phyloP scores from a whole-genome alignment of 352 stramenopile genomes.

The Phytopythium sindhum region DNA sequence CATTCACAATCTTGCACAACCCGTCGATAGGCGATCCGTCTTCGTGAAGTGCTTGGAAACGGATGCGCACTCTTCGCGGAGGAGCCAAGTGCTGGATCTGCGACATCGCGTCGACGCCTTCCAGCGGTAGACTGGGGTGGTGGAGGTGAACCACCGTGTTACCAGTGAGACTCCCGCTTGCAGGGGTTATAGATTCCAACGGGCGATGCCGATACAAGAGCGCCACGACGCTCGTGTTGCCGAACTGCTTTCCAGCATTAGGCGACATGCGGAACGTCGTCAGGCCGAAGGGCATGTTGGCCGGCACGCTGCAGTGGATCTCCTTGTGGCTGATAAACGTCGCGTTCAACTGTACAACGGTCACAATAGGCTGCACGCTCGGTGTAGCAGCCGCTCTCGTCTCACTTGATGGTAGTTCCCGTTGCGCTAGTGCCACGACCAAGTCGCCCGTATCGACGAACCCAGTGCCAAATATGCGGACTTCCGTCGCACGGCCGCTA shows the following conservation, averaged over 20 bases:
- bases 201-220: conserved; percentile 50
- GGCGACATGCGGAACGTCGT: conserved; percentile 53
- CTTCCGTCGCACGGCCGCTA: conserved; percentile 47
- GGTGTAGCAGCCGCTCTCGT: conserved; percentile 1
- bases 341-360: conserved; percentile 45
- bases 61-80: conserved; percentile 38
- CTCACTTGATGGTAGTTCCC: conserved; percentile 18
- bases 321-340: conserved; percentile 45
- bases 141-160: conserved; percentile 27
- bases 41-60: conserved; percentile 42
- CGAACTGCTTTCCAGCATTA: conserved; percentile 64
- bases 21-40: conserved; percentile 15
- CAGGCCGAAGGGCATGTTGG: conserved; percentile 67
- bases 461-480: conserved; percentile 46
- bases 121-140: conserved; percentile 28
- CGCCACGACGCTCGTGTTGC: conserved; percentile 27
- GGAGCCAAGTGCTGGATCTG: conserved; percentile 48
- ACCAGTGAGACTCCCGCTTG: conserved; percentile 39
- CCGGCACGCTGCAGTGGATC: conserved; percentile 51
- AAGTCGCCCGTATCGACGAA: conserved; percentile 68
- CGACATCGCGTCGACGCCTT: conserved; percentile 37
- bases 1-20: conserved; percentile 32
- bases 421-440: conserved; percentile 45
- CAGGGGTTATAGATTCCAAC: conserved; percentile 30
- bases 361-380: neutral